Evolutionary conservation across 2,329 filamentous ascomycete species (phyloP).

Genomic region (Coniochaeta sp.): DNA sequence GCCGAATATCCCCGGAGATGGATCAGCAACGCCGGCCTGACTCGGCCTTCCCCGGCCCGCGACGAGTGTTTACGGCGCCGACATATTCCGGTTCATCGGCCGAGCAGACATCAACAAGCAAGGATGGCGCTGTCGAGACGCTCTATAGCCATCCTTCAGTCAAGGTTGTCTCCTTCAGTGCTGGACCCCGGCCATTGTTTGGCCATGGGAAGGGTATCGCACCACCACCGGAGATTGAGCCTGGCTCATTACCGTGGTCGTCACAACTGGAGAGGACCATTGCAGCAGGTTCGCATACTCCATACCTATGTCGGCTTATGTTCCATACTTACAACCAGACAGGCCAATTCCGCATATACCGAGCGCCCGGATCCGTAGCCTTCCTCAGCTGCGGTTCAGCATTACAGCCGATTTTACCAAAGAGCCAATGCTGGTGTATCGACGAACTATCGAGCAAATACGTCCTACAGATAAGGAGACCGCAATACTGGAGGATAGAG

Average conservation of each 20-base stretch:
- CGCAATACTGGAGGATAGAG: slow-evolving; percentile 88
- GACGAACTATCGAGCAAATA: slow-evolving; percentile 75
- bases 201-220: slow-evolving; percentile 22
- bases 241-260: slow-evolving; percentile 64
- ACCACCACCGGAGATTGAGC: slow-evolving; percentile 34
- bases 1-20: slow-evolving; percentile 12
- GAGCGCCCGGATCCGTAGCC: slow-evolving; percentile 76
- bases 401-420: slow-evolving; percentile 78
- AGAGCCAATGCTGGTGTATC: slow-evolving; percentile 91
- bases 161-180: slow-evolving; percentile 56
- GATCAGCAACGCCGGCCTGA: slow-evolving; percentile 15
- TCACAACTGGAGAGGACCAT: slow-evolving; percentile 75
- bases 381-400: slow-evolving; percentile 82
- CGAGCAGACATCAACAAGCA: slow-evolving; percentile 11
- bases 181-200: slow-evolving; percentile 25
- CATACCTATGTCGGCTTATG: background rate
- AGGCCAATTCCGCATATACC: slow-evolving; percentile 77
- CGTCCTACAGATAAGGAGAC: slow-evolving; percentile 75
- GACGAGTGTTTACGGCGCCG: slow-evolving; percentile 30
- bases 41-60: slow-evolving; percentile 13
- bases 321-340: slow-evolving; percentile 11
- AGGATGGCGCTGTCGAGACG: slow-evolving; percentile 52
- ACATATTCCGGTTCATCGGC: slow-evolving; percentile 13
- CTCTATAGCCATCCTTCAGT: slow-evolving; percentile 68
- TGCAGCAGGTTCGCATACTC: slow-evolving; percentile 56